Evolutionary conservation across 768 basidiomycete species (phyloP), one percentile per base, ranked within the genome.

Genomic region (Leccinum imitatum): DNA sequence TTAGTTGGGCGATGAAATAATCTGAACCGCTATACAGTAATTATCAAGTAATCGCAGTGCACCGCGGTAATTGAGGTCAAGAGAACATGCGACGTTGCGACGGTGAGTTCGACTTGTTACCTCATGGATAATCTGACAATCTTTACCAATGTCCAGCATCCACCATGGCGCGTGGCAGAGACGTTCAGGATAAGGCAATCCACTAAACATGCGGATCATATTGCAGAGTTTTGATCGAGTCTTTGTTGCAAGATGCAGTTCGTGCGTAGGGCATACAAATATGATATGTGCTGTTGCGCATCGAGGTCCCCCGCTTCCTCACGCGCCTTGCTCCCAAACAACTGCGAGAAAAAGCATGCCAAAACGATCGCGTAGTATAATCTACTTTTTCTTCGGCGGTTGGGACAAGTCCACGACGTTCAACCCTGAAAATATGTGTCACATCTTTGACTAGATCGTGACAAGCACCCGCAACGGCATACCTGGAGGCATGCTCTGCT

Each of bases 401-500:
- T 71, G 61, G 73, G 84, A 81, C 69, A 94, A 76, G 77, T 93
- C 91, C 63, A 85, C 79, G 53, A 94, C 81, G 44, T 72, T 78
- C 68, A 95, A 82, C 70, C 87, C 92, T 93, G 63, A 54, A 1
- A 17, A n/a, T n/a, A 5, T 3, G 11, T 14, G 53, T 48, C 27
- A 33, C 31, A 14, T 62, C 58, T 4, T 44, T 9, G 4, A 59
- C 13, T 14, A 3, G 21, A 33, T n/a, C 17, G 55, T 9, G 35
- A 35, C 23, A 14, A n/a, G 19, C 14, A n/a, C 3, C 0, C 1
- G 10, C 2, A 44, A 23, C 13, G 23, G 78, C 90, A 69, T 72
- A 95, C 96, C 93, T 70, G 97, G 97, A 56, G 96, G 96, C 54
- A 99, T 82, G 71, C 87, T 89, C 82, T 92, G 92, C 82, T 89